phyloP scores from a whole-genome alignment of 108 stramenopile species.

The Fragilariopsis cylindrus region DNA sequence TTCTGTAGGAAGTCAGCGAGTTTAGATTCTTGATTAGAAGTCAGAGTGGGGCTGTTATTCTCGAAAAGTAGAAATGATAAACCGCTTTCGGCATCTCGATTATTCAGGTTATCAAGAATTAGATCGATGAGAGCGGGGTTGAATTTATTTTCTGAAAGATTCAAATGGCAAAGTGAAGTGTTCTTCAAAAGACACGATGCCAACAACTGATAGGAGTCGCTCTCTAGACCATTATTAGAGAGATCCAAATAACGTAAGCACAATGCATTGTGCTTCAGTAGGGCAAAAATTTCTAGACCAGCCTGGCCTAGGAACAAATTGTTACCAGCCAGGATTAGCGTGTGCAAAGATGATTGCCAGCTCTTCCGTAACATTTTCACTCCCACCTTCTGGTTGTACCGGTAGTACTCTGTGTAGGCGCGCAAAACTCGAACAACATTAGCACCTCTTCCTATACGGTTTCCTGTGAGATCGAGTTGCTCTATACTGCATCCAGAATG shows the following conservation, averaged over 20 bases:
- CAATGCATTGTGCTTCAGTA: constrained; percentile 53
- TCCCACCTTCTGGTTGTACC: constrained; percentile 42
- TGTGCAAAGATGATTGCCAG: constrained; percentile 55
- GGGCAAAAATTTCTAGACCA: constrained; percentile 48
- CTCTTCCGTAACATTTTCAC: constrained; percentile 19
- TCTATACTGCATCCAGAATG: constrained; percentile 56
- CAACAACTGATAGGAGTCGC: constrained; percentile 40
- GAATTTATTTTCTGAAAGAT: constrained; percentile 62
- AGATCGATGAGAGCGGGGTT: constrained; percentile 34
- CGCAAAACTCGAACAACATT: constrained; percentile 40
- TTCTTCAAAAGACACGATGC: constrained; percentile 44
- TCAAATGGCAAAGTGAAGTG: constrained; percentile 43
- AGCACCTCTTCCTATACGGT: constrained; percentile 47
- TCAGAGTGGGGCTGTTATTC: constrained; percentile 52
- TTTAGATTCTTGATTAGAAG: constrained; percentile 13
- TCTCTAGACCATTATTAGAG: constrained; percentile 50
- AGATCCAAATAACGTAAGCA: constrained; percentile 48
- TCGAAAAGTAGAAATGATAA: constrained; percentile 48
- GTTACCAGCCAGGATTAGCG: constrained; percentile 49
- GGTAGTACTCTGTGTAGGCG: constrained; percentile 43
- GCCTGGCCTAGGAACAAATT: constrained; percentile 46
- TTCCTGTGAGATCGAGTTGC: constrained; percentile 59
- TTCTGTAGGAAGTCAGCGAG: constrained; percentile 27
- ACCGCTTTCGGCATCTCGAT: constrained; percentile 31
- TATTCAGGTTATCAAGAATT: constrained; percentile 31